phyloP scores from a whole-genome alignment of 148 eudicot genomes.

The Limonium bicolor region DNA sequence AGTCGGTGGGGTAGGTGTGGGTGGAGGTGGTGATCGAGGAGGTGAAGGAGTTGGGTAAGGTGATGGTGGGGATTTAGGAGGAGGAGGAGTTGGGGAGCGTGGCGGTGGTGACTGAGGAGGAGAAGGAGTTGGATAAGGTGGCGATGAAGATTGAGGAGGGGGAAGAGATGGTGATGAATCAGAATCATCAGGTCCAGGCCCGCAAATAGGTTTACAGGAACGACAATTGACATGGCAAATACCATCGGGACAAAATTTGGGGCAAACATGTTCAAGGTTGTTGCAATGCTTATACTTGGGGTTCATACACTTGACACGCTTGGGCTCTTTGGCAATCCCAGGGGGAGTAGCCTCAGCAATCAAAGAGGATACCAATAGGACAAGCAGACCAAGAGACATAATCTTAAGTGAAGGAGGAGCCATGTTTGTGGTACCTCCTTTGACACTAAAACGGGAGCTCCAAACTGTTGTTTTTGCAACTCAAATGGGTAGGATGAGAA shows the following conservation, averaged over 20 bases:
- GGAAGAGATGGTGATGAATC: not conserved
- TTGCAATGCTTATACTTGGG: slow-evolving; percentile 34
- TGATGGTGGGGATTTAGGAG: not conserved
- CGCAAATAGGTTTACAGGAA: slow-evolving; percentile 44
- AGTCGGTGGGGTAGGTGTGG: slow-evolving; percentile 5
- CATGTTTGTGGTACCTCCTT: slow-evolving; percentile 16
- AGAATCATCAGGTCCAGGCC: not conserved
- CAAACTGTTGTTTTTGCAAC: too few relatives aligned
- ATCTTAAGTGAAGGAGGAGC: slow-evolving; percentile 11
- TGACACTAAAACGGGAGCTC: too few relatives aligned
- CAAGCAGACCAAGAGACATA: slow-evolving; percentile 12
- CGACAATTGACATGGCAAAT: slow-evolving; percentile 33
- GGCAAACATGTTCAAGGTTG: slow-evolving; percentile 41
- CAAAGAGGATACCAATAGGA: slow-evolving; percentile 10
- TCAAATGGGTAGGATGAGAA: too few relatives aligned
- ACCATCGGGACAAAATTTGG: slow-evolving; percentile 47
- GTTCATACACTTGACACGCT: slow-evolving; percentile 19
- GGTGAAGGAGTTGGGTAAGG: slow-evolving; percentile 3
- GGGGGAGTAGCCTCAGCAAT: slow-evolving; percentile 31
- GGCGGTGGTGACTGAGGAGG: not conserved
- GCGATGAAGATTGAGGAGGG: slow-evolving; percentile 3
- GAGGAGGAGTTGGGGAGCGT: not conserved
- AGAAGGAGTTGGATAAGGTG: not conserved
- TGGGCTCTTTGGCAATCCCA: slow-evolving; percentile 28
- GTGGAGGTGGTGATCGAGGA: not conserved